Conservation (phyloP, 352 stramenopile species). For the Phytophthora hybrid region DNA sequence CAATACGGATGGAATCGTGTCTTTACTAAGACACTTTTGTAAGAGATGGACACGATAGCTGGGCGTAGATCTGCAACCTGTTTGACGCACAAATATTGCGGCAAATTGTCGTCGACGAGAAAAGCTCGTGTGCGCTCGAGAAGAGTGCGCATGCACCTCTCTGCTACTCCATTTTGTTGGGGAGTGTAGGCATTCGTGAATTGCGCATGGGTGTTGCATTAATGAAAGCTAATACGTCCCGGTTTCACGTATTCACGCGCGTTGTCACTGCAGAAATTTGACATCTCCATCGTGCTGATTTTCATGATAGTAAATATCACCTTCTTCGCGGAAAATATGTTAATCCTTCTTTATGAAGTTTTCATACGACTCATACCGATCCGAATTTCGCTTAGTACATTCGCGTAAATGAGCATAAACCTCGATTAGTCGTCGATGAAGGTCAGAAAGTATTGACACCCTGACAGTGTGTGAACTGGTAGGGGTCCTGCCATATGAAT, state of each 20-base stretch:
- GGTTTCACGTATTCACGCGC: slow-evolving; percentile 32
- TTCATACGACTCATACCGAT: no score
- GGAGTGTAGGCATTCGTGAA: slow-evolving; percentile 36
- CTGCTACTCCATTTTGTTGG: slow-evolving; percentile 36
- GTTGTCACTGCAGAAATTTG: slow-evolving; percentile 31
- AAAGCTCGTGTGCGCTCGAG: slow-evolving; percentile 23
- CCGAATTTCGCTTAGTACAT: no score
- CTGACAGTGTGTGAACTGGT: no score
- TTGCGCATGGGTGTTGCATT: slow-evolving; percentile 29
- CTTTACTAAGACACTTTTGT: no score
- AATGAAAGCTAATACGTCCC: slow-evolving; percentile 21
- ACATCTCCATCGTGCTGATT: slow-evolving; percentile 25
- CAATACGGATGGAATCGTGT: no score
- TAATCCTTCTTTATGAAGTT: no score
- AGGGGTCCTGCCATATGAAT: not conserved
- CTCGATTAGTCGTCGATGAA: no score
- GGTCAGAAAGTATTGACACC: no score
- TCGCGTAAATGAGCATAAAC: no score
- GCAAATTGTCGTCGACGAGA: slow-evolving; percentile 26
- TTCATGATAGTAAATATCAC: slow-evolving; percentile 3
- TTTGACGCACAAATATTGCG: slow-evolving; percentile 10
- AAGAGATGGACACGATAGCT: not conserved
- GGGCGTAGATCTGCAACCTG: slow-evolving; percentile 12
- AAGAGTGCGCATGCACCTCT: slow-evolving; percentile 33
- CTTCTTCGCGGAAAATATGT: no score